A percentile compares a stretch with the other conserved stretches of the same genome.
phyloP scores from a whole-genome alignment of 768 basidiomycete species.

The Sporobolomyces pararoseus region DNA sequence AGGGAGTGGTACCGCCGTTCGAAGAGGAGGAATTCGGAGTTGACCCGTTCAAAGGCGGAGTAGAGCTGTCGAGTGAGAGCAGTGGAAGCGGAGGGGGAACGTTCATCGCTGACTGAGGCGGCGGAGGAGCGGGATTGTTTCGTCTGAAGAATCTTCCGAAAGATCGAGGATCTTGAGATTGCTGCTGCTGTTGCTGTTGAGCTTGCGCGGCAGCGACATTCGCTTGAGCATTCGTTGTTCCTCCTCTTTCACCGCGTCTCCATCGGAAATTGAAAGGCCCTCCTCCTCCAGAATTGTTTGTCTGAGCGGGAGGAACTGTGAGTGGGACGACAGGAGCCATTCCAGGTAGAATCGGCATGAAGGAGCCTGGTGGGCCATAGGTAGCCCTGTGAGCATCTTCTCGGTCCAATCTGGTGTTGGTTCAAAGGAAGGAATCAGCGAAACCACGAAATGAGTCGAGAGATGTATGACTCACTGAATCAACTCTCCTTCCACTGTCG shows the following conservation, averaged over 20 bases:
- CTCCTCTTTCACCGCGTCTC: background rate
- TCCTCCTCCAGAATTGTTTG: background rate
- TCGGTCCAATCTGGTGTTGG: slow-evolving; percentile 38
- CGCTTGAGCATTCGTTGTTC: background rate
- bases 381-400: slow-evolving; percentile 34
- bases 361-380: background rate
- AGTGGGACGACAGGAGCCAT: slow-evolving; percentile 3
- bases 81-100: background rate
- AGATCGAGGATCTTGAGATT: background rate
- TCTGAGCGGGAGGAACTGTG: slow-evolving; percentile 1
- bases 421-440: no score
- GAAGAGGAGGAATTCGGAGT: background rate
- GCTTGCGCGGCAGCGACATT: no score
- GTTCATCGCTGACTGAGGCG: no score
- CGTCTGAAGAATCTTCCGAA: slow-evolving; percentile 38
- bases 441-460: no score
- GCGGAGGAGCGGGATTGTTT: background rate
- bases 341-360: background rate
- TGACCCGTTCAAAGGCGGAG: background rate
- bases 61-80: background rate
- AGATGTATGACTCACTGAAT: slow-evolving; percentile 27
- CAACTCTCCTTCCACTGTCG: slow-evolving; percentile 31
- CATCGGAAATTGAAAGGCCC: slow-evolving; percentile 24
- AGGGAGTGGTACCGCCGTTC: background rate
- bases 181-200: background rate